These are phyloP conservation scores for Aphanocladium album DNA, from an alignment of 2,329 filamentous ascomycete species.

Conservation along the genomic window DNA sequence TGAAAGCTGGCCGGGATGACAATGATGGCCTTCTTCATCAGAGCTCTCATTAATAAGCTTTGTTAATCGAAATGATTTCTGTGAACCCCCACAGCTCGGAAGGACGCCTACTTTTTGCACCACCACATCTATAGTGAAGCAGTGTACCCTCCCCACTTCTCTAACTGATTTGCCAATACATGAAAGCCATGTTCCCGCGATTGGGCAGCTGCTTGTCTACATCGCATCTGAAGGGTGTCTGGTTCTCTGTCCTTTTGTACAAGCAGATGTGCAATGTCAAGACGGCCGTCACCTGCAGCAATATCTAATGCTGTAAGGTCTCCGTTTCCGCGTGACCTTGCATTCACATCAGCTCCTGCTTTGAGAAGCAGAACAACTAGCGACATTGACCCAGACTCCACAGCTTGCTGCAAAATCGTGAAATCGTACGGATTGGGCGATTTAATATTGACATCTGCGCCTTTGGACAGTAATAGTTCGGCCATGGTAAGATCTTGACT, in stretches of 20 bases:
- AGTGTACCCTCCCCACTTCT: too few relatives aligned
- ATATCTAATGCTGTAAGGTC: neutral
- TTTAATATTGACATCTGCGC: neutral
- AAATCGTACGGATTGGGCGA: too few relatives aligned
- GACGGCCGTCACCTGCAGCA: neutral
- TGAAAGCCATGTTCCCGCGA: neutral
- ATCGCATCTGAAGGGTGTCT: neutral
- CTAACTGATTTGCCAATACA: neutral
- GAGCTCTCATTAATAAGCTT: too few relatives aligned
- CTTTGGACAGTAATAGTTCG: neutral
- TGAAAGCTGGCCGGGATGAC: too few relatives aligned
- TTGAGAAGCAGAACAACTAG: neutral
- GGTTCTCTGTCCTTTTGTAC: neutral
- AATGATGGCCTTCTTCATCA: too few relatives aligned
- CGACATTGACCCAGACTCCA: neutral
- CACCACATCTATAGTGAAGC: too few relatives aligned
- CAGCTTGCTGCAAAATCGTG: too few relatives aligned
- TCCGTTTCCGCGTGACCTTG: too few relatives aligned
- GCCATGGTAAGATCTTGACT: neutral
- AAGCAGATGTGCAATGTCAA: neutral
- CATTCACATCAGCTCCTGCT: neutral
- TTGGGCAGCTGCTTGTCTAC: neutral
- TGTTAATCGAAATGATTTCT: too few relatives aligned
- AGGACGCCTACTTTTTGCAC: too few relatives aligned
- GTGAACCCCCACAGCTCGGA: too few relatives aligned